Evolutionary conservation across 2,329 filamentous ascomycete species (phyloP), one percentile per base, ranked within the genome.

Genomic region (Beauveria sp.): DNA sequence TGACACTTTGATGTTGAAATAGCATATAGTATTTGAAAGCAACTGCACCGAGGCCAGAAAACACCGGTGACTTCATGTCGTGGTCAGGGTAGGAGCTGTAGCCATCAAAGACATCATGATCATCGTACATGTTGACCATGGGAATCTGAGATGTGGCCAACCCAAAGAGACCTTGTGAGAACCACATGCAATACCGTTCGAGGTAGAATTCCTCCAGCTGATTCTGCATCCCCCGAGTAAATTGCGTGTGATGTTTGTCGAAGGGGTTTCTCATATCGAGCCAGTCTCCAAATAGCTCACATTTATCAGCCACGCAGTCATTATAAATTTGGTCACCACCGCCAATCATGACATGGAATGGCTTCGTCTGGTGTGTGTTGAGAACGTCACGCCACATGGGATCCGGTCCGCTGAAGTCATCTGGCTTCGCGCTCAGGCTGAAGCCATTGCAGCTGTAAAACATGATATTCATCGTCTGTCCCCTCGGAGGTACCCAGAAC

Each of bases 1-100:
- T 77, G 3, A 96, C 80, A 66, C 89, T 96, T 73, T 99, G 96
- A 68, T 99, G 95, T 73, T 99, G 95, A 77, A 99, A 99, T 9
- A 99, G 83, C 87, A 99, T 88, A 70, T 99, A 99, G 75, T 98
- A 99, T 73, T 99, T 99, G 83, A 95, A 98, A 0, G 93, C 93
- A 55, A 98, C 86, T 43, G 89, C 89, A 2, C 95, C 96, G 9
- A 99, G 75, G 0, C 96, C 95, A 2, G 88, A 88, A 72, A 99
- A 96, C 0, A 98, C 90, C 0, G 91, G 89, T 3, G 90, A 91
- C 66, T 84, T 85, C 91, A 97, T 98, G 70, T 96, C 95, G 66
- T 90, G 86, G 67, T 97, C 85, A 4, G 93, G 88, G 72, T 98
- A 99, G 0, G 92, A 96, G 7, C 95, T 95, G 71, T 88, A 99